Conservation (phyloP, 371 early-diverging fungal genomes). For the Apophysomyces trapeziformis region DNA sequence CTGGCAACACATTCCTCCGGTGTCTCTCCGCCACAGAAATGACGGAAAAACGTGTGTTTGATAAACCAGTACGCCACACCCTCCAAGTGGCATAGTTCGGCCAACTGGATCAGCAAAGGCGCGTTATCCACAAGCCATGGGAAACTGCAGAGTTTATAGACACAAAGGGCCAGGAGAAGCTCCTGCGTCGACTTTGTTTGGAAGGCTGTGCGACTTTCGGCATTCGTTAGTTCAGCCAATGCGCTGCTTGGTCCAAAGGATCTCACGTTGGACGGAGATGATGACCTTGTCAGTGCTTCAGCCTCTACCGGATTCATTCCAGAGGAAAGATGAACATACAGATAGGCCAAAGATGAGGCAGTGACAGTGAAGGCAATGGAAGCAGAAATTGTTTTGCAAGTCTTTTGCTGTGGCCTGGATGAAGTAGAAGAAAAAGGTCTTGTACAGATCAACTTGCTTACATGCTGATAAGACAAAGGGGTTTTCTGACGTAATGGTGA, state of each 20-base stretch:
- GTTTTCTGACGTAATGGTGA: neutral
- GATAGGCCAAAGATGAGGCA: neutral
- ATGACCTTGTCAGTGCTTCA: constrained; percentile 12
- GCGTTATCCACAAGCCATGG: constrained; percentile 70
- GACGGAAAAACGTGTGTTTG: constrained; percentile 85
- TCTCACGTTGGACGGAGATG: neutral
- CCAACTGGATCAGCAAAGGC: constrained; percentile 62
- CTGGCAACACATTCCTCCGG: constrained; percentile 83
- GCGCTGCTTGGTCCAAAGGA: constrained; percentile 18
- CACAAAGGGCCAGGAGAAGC: constrained; percentile 73
- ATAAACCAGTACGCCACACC: constrained; percentile 70
- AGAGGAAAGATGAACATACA: constrained; percentile 16
- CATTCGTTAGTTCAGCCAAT: constrained; percentile 30
- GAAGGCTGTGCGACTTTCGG: constrained; percentile 50
- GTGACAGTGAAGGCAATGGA: constrained; percentile 24
- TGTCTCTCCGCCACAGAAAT: constrained; percentile 95
- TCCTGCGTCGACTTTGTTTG: constrained; percentile 62
- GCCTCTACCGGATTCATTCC: constrained; percentile 23
- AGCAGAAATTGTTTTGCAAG: constrained; percentile 35
- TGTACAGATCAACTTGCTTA: neutral
- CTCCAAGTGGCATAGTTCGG: constrained; percentile 65
- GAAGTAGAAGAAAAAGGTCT: constrained; percentile 16
- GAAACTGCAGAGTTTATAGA: constrained; percentile 77
- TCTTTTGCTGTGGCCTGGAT: constrained; percentile 1
- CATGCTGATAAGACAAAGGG: neutral